Evolutionary conservation across 176 grass and related monocot genomes (phyloP), one percentile per base, ranked within the genome.

Genomic region (Eragrostis curvula): DNA sequence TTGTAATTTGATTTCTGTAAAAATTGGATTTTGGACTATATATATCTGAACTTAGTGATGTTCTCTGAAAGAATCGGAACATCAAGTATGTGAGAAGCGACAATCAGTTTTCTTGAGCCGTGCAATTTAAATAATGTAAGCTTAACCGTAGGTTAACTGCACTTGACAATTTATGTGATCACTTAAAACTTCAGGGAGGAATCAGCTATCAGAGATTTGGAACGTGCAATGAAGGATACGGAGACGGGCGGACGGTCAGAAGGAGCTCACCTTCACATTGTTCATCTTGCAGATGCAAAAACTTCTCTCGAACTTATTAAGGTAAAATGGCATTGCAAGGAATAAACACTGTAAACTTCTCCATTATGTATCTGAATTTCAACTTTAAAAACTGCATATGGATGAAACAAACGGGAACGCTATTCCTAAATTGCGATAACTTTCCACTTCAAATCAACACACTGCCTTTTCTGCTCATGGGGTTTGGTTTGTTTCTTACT

Each of bases 211-310:
- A 90, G 77, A 92, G 82, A 96, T 68, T 82, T 99, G 61, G 78
- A 93, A 68, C 86, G 69, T 82, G 91, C 93, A 48, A 93, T 92
- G 83, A 83, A 99, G 25, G 90, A 93, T 32, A 96, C 88, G 0
- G 79, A 71, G 58, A 41, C 83, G 2, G 85, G 90, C 8, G 93
- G 93, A 77, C 89, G 79, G 60, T 87, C 96, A 42, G 92, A 96
- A 91, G 96, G 96, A 84, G 96, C 96, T 81, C 91, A 99, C 68
- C 55, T 99, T 48, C 96, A 99, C 84, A 88, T 99, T 71, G 96
- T 99, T 24, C 96, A 99, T 81, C 82, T 99, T n/a, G 89, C 96
- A 70, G 96, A 99, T 93, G 83, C 96, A 77, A 76, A 91, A 91
- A 84, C 86, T 75, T 88, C 89, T 39, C 83, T 96, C 25, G 77